These are phyloP conservation scores for Plasmodium fragile DNA, from an alignment of 169 alveolate genomes.

Conservation along the genomic window DNA sequence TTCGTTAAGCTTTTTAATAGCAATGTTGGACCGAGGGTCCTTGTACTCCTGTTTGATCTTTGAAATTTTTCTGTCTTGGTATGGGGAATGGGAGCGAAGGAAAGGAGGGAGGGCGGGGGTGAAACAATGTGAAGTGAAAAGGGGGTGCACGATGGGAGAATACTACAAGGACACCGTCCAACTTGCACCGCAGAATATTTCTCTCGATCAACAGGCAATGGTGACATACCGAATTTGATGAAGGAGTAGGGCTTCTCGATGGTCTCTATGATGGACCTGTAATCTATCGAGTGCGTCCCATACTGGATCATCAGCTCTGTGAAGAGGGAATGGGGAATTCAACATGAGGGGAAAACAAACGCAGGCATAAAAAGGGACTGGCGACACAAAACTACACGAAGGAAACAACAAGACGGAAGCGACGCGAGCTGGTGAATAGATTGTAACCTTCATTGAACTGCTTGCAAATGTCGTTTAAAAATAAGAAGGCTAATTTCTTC, in stretches of 20 bases:
- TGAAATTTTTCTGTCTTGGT: constrained; percentile 83
- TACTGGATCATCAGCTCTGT: constrained; percentile 78
- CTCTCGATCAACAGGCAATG: background rate
- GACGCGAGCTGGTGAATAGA: background rate
- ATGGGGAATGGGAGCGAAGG: background rate
- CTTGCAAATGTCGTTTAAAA: constrained; percentile 82
- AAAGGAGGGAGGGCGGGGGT: background rate
- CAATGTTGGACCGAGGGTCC: constrained; percentile 84
- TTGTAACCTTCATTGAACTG: constrained; percentile 79
- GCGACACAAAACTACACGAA: background rate
- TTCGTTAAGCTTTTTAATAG: constrained; percentile 84
- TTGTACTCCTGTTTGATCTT: constrained; percentile 83
- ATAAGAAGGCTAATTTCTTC: constrained; percentile 83
- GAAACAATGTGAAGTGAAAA: background rate
- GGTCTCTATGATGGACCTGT: constrained; percentile 75
- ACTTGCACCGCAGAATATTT: background rate
- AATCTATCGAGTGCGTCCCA: constrained; percentile 76
- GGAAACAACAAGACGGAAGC: background rate
- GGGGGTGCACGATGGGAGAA: background rate
- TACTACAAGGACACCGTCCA: background rate
- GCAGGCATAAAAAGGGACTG: background rate
- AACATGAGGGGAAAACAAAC: background rate
- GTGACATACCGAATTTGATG: constrained; percentile 81
- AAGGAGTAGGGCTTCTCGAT: constrained; percentile 85
- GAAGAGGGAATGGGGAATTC: background rate